phyloP scores from a whole-genome alignment of 208 protist species.

The Trypanosoma lewisi region DNA sequence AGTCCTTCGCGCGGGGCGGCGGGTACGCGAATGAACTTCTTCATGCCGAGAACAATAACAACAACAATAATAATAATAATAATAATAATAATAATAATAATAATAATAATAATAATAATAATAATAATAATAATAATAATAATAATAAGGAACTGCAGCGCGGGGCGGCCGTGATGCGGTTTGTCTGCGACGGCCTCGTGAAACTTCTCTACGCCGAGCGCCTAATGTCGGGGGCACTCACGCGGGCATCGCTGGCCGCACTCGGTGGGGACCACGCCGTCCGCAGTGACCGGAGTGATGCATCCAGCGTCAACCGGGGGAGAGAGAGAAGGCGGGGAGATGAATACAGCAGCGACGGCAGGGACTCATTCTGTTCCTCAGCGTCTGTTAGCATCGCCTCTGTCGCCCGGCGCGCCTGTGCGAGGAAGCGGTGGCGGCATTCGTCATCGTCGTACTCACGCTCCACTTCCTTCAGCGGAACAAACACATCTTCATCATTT shows the following conservation, averaged over 20 bases:
- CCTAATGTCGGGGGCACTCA: constrained; percentile 31
- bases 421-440: constrained; percentile 20
- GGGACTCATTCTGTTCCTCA: constrained; percentile 1
- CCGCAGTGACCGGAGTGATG: constrained; percentile 2
- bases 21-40: constrained; percentile 61
- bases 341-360: neutral
- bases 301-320: neutral
- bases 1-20: constrained; percentile 28
- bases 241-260: constrained; percentile 11
- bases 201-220: constrained; percentile 60
- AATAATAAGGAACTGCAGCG: too few relatives aligned
- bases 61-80: too few relatives aligned
- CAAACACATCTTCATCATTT: constrained; percentile 27
- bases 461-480: neutral
- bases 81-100: too few relatives aligned
- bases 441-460: neutral
- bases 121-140: too few relatives aligned
- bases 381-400: constrained; percentile 15
- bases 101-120: too few relatives aligned
- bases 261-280: constrained; percentile 14
- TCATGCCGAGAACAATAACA: too few relatives aligned
- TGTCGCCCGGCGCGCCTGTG: constrained; percentile 8
- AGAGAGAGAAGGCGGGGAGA: neutral
- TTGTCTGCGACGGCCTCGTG: constrained; percentile 62
- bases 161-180: constrained; percentile 50